A percentile compares a stretch with the other conserved stretches of the same genome.
phyloP scores from a whole-genome alignment of 345 rosid genomes.

The Aquilaria yunnanensis region DNA sequence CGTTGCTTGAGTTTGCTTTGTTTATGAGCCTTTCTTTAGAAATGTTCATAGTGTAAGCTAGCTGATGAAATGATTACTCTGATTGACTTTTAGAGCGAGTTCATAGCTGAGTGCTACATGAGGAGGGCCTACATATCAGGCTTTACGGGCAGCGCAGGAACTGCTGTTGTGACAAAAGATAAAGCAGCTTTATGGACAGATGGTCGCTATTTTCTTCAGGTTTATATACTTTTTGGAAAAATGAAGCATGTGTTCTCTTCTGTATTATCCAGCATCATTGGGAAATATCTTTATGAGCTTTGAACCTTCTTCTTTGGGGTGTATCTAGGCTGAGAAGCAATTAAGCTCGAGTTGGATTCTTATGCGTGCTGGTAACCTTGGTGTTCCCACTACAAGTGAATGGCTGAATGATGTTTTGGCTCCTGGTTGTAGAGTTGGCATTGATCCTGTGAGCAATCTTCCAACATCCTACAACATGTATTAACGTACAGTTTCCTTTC shows the following conservation, averaged over 20 bases:
- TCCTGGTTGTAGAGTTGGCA: constrained; percentile 86
- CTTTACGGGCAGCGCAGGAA: constrained; percentile 94
- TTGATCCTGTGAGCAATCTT: constrained; percentile 81
- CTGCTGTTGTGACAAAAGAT: constrained; percentile 81
- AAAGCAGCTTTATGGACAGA: constrained; percentile 98
- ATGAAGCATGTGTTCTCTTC: background rate
- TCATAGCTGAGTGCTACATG: constrained; percentile 89
- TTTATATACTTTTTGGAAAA: constrained; percentile 14
- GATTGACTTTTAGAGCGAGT: constrained; percentile 65
- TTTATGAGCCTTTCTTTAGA: no score
- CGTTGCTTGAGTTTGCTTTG: no score
- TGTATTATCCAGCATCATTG: background rate
- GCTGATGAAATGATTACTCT: background rate
- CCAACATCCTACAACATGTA: constrained; percentile 18
- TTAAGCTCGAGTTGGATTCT: constrained; percentile 77
- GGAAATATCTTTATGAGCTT: background rate
- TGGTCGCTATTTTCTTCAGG: constrained; percentile 99
- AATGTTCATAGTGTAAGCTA: no score
- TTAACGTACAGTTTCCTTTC: constrained; percentile 9
- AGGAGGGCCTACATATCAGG: constrained; percentile 83
- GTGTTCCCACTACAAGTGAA: constrained; percentile 80
- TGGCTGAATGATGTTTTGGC: constrained; percentile 83
- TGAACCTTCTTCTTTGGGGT: background rate
- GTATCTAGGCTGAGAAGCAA: constrained; percentile 79
- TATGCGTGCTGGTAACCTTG: constrained; percentile 91